Evolutionary conservation across 2,329 filamentous ascomycete genomes (phyloP).

Genomic region (Aspergillus carbonarius): DNA sequence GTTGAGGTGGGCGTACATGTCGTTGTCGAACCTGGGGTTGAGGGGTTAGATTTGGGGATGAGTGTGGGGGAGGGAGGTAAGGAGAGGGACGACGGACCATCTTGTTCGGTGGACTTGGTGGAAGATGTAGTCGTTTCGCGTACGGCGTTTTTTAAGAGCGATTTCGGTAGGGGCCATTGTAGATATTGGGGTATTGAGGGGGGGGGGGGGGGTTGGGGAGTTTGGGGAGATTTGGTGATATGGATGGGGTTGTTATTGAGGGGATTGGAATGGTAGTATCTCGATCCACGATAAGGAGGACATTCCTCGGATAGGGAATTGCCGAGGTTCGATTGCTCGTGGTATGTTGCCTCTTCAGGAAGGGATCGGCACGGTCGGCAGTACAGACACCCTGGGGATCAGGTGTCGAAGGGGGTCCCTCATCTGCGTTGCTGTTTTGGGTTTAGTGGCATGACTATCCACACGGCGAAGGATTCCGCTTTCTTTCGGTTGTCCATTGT

Average conservation of each 20-base stretch:
- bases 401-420: not conserved
- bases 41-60: not conserved
- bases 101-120: slow-evolving; percentile 79
- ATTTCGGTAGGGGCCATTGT: slow-evolving; percentile 31
- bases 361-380: not conserved
- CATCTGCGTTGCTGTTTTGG: not conserved
- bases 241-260: not conserved
- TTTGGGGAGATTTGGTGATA: too few relatives aligned
- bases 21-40: slow-evolving; percentile 73
- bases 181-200: not conserved
- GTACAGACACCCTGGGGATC: not conserved
- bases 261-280: not conserved
- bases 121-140: slow-evolving; percentile 71
- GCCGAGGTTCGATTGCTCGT: not conserved
- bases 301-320: not conserved
- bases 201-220: too few relatives aligned
- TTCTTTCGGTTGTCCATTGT: not conserved
- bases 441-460: not conserved
- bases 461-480: not conserved
- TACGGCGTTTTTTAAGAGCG: slow-evolving; percentile 60
- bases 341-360: not conserved
- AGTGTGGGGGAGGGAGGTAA: not conserved
- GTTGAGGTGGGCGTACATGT: slow-evolving; percentile 94
- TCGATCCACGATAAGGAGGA: not conserved
- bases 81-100: slow-evolving; percentile 59